Percentiles rank a stretch among this genome's conserved stretches.
Evolutionary conservation across 768 basidiomycete genomes (phyloP).

Genomic region (Russula sp.): DNA sequence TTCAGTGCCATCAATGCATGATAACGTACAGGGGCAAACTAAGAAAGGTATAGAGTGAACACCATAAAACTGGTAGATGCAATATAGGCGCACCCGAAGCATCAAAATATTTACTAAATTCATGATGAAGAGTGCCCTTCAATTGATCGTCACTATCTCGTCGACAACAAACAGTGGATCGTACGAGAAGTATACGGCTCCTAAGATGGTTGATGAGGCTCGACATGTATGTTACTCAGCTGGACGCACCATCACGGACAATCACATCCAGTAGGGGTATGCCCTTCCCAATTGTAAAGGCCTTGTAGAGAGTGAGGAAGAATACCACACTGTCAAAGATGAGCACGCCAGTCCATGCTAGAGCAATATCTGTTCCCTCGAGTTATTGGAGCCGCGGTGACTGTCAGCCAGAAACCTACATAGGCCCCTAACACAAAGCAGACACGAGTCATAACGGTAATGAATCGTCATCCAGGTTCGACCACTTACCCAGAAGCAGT

Average conservation of each 20-base stretch:
- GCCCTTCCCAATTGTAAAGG: neutral
- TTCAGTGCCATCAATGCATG: too few relatives aligned
- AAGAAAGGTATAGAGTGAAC: neutral
- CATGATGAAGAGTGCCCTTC: conserved; percentile 9
- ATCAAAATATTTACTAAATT: conserved; percentile 10
- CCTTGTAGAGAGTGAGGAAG: conserved; percentile 11
- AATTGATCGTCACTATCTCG: too few relatives aligned
- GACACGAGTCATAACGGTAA: too few relatives aligned
- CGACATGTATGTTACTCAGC: neutral
- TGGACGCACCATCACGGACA: neutral
- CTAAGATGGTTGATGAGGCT: neutral
- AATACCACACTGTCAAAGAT: conserved; percentile 11
- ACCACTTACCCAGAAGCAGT: too few relatives aligned
- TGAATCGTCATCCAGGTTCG: too few relatives aligned
- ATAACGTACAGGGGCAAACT: conserved; percentile 10
- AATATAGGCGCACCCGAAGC: conserved; percentile 2
- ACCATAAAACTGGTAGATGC: neutral
- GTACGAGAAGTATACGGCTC: conserved; percentile 16
- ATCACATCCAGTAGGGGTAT: too few relatives aligned
- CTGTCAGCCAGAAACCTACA: neutral
- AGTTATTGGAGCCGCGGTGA: neutral
- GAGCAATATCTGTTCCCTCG: neutral
- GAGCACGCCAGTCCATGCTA: conserved; percentile 9
- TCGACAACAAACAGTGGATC: neutral
- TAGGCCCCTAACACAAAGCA: neutral